Percentiles rank a stretch among this genome's conserved stretches.
Conservation (phyloP, 805 yeast species). For the Yarrowia yakushimensis region DNA sequence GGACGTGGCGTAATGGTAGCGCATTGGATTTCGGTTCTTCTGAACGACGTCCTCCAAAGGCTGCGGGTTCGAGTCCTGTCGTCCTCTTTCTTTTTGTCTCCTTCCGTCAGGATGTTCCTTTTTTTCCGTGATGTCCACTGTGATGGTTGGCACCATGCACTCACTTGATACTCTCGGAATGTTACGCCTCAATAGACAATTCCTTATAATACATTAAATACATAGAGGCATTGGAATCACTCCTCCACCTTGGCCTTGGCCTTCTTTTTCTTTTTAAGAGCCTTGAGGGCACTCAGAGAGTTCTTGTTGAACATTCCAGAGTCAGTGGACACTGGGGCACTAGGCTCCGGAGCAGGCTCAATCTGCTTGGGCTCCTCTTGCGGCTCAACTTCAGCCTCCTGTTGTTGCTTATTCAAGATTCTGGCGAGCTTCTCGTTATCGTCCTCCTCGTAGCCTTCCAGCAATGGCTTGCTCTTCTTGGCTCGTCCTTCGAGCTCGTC, state of each 20-base stretch:
- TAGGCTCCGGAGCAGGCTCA: background rate
- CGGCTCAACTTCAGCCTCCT: background rate
- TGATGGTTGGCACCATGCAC: background rate
- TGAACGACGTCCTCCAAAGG: slow-evolving; percentile 20
- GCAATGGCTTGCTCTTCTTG: slow-evolving; percentile 27
- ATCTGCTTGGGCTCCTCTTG: background rate
- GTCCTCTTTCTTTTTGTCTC: background rate
- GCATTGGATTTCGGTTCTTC: slow-evolving; percentile 18
- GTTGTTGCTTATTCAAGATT: background rate
- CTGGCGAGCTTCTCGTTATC: slow-evolving; percentile 28
- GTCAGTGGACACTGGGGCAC: background rate
- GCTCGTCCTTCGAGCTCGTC: slow-evolving; percentile 36
- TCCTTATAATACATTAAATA: background rate
- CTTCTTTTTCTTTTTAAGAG: slow-evolving; percentile 14
- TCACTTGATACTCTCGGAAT: no score
- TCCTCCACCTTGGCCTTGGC: slow-evolving; percentile 1
- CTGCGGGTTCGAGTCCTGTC: slow-evolving; percentile 19
- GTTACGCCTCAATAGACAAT: background rate
- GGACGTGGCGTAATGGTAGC: slow-evolving; percentile 22
- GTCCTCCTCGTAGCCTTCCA: slow-evolving; percentile 35
- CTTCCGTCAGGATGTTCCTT: background rate
- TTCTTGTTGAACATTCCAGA: slow-evolving; percentile 6
- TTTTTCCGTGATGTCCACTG: background rate
- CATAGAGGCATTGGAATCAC: background rate
- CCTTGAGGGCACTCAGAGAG: slow-evolving; percentile 9